Conservation (phyloP, 441 rosid genomes). For the Syzygium malaccense region DNA sequence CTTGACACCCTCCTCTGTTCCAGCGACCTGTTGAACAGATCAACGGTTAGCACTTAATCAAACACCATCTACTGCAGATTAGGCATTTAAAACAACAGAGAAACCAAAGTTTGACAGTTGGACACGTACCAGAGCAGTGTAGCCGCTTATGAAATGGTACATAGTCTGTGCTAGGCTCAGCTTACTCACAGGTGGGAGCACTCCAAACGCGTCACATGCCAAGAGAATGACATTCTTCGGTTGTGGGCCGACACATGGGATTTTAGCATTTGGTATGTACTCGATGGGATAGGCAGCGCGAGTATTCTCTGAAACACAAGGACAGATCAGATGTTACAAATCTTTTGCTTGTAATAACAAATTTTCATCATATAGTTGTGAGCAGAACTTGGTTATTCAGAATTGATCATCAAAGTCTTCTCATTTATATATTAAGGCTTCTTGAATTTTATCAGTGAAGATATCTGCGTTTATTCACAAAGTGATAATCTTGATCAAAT, state of each 20-base stretch:
- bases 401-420: neutral
- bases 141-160: constrained; percentile 97
- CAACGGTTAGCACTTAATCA: neutral
- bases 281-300: constrained; percentile 95
- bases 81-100: neutral
- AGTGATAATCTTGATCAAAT: neutral
- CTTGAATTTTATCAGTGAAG: neutral
- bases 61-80: neutral
- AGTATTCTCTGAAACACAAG: constrained; percentile 69
- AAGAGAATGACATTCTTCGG: constrained; percentile 85
- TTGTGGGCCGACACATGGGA: constrained; percentile 90
- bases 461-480: neutral
- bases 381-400: neutral
- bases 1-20: constrained; percentile 94
- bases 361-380: neutral
- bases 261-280: constrained; percentile 83
- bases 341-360: neutral
- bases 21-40: constrained; percentile 54
- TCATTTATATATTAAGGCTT: neutral
- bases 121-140: constrained; percentile 66
- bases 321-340: neutral
- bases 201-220: constrained; percentile 97
- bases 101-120: neutral
- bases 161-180: constrained; percentile 79
- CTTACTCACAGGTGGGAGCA: constrained; percentile 98